These are phyloP conservation scores for Leucoagaricus sp. DNA, from an alignment of 1,284 basidiomycete genomes.

Conservation along the genomic window DNA sequence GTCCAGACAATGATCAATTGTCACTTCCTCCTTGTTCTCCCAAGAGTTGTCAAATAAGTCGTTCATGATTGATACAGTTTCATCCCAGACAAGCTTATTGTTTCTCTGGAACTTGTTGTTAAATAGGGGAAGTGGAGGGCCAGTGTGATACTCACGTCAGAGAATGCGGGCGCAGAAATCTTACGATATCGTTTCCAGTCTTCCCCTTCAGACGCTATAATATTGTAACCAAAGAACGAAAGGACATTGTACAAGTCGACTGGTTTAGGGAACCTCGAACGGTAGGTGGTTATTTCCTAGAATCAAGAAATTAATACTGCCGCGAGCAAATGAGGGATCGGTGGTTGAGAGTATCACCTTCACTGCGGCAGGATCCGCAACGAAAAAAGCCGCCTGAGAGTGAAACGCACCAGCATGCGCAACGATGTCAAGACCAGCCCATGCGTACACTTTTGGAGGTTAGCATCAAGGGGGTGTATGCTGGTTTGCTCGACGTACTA, in stretches of 20 bases:
- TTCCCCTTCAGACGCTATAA: constrained; percentile 55
- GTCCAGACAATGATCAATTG: constrained; percentile 34
- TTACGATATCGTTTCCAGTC: constrained; percentile 59
- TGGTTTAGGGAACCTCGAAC: constrained; percentile 34
- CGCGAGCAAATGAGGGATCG: neutral
- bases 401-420: constrained; percentile 11
- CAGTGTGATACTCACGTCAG: constrained; percentile 26
- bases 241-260: constrained; percentile 25
- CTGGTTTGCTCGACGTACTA: constrained; percentile 17
- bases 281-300: constrained; percentile 32
- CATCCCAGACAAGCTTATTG: constrained; percentile 58
- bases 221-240: constrained; percentile 46
- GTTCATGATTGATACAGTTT: constrained; percentile 42
- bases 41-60: constrained; percentile 41
- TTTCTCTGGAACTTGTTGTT: constrained; percentile 37
- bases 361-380: constrained; percentile 14
- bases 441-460: constrained; percentile 21
- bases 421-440: constrained; percentile 24
- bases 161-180: constrained; percentile 37
- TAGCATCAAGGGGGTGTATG: neutral
- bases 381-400: neutral
- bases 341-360: constrained; percentile 10
- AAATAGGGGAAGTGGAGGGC: neutral
- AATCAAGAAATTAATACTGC: constrained; percentile 38
- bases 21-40: constrained; percentile 29